These are phyloP conservation scores for Aspergillus sp. DNA, from an alignment of 2,329 filamentous ascomycete species.

Conservation along the genomic window DNA sequence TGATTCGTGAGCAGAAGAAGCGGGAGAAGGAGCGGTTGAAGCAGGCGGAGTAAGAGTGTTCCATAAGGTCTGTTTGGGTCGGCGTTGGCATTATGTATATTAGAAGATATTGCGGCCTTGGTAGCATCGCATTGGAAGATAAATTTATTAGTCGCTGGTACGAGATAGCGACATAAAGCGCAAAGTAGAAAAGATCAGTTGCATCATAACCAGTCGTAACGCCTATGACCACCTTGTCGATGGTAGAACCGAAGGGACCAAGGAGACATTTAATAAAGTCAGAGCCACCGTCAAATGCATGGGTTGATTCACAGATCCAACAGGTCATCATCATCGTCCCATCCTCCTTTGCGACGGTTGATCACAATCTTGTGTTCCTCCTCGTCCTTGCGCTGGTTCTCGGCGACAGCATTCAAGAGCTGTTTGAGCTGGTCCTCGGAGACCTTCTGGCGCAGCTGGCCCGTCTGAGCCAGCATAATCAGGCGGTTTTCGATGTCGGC, in stretches of 20 bases:
- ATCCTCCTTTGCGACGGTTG: slow-evolving; percentile 75
- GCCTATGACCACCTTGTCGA: background rate
- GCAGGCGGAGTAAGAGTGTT: slow-evolving; percentile 11
- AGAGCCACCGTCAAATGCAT: slow-evolving; percentile 3
- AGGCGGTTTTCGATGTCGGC: slow-evolving; percentile 87
- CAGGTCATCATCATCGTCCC: slow-evolving; percentile 68
- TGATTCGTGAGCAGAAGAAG: slow-evolving; percentile 66
- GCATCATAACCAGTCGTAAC: slow-evolving; percentile 8
- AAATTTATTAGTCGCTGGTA: background rate
- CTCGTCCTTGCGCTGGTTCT: slow-evolving; percentile 58
- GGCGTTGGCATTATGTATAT: slow-evolving; percentile 7
- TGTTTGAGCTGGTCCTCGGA: slow-evolving; percentile 93
- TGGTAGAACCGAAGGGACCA: slow-evolving; percentile 2
- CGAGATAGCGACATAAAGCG: background rate
- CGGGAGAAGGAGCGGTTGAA: slow-evolving; percentile 54
- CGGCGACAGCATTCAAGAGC: slow-evolving; percentile 77
- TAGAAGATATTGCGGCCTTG: slow-evolving; percentile 1
- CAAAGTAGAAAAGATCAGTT: slow-evolving; percentile 2
- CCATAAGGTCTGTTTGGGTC: background rate
- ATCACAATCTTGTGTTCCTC: slow-evolving; percentile 83
- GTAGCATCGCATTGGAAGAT: background rate
- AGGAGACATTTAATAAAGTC: background rate
- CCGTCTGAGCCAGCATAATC: slow-evolving; percentile 83
- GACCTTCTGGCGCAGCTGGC: slow-evolving; percentile 83
- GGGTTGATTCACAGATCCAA: slow-evolving; percentile 35